Conservation (phyloP, 257 asterid genomes). For the Ilex aquifolium region DNA sequence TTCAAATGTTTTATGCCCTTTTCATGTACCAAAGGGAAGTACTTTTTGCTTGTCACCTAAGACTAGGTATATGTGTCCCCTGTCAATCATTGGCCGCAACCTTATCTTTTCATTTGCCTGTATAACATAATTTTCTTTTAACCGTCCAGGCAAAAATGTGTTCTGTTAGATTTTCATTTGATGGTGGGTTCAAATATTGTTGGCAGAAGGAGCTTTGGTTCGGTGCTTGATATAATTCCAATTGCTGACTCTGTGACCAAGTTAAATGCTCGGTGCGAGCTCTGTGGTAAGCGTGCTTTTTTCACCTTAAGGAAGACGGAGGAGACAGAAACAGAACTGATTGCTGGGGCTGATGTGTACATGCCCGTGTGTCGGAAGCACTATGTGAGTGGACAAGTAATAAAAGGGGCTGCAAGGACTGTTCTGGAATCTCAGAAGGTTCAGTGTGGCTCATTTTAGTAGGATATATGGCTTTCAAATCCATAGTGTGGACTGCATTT, state of each 20-base stretch:
- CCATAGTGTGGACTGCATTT: too few species aligned
- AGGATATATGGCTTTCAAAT: too few species aligned
- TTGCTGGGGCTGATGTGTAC: constrained; percentile 88
- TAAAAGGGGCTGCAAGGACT: constrained; percentile 64
- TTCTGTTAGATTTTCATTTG: neutral
- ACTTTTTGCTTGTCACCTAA: too few species aligned
- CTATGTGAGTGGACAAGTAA: constrained; percentile 74
- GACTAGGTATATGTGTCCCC: too few species aligned
- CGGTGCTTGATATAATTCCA: constrained; percentile 78
- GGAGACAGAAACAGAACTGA: constrained; percentile 64
- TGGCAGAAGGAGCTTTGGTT: constrained; percentile 82
- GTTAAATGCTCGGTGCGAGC: constrained; percentile 72
- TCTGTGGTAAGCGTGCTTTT: constrained; percentile 64
- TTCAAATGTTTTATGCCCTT: too few species aligned
- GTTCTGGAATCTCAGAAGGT: constrained; percentile 46
- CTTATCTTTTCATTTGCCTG: too few species aligned
- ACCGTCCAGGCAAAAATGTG: too few species aligned
- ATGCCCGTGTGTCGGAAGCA: constrained; percentile 96
- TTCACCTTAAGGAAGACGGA: constrained; percentile 86
- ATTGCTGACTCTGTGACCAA: constrained; percentile 83
- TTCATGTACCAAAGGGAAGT: too few species aligned
- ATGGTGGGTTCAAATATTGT: neutral
- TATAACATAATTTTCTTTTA: too few species aligned
- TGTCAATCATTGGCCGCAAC: too few species aligned
- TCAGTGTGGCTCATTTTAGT: constrained; percentile 24